Base-by-base conservation (phyloP, 2,329 filamentous ascomycete species). In the Aphanoascus verrucosus region DNA sequence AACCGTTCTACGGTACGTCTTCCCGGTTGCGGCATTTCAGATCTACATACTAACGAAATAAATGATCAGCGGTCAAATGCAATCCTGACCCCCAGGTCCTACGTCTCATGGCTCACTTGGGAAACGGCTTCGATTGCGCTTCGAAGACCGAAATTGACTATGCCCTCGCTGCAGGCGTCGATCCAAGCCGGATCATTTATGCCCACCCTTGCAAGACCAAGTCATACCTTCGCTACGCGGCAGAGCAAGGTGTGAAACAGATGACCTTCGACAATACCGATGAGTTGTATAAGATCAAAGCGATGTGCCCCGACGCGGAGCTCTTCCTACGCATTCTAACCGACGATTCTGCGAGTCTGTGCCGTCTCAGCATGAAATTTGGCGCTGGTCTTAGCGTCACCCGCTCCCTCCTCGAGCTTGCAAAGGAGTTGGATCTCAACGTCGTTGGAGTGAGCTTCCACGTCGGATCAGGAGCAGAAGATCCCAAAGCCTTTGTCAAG, bases 261-360 rank as follows among this genome's bases (percentile, higher is more conserved):
- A 97, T 98, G 91, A 98, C 93, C 1, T 97, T 98, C 67, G 93
- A 98, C 79, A 98, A 98, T 64, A 82, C 86, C 68, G 93, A 98
- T 69, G 93, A 98, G 78, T 81, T 98, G 50, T 88, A 91, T 81
- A 98, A 98, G 80, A 91, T 94, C 70, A 93, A 94, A 72, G 86
- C 88, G 71, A 81, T 93, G 63, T 96, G 81, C 66, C 91, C 93
- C 1, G 82, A 82, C 46, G 93, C 93, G 28, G 88, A 96, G 74
- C 82, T 98, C 41, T 94, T 86, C 71, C 78, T 98, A 57, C 90
- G 93, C 64, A 98, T 98, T 73, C 78, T 89, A 67, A 98, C 93
- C 56, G 93, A 98, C 67, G 93, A 98, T 69, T 94, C 90, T 44
- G 88, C 88, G 57, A 94, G 88, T 69, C 73, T 97, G 62, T 97